phyloP scores from a whole-genome alignment of 306 rosid genomes.

The Neltuma alba region DNA sequence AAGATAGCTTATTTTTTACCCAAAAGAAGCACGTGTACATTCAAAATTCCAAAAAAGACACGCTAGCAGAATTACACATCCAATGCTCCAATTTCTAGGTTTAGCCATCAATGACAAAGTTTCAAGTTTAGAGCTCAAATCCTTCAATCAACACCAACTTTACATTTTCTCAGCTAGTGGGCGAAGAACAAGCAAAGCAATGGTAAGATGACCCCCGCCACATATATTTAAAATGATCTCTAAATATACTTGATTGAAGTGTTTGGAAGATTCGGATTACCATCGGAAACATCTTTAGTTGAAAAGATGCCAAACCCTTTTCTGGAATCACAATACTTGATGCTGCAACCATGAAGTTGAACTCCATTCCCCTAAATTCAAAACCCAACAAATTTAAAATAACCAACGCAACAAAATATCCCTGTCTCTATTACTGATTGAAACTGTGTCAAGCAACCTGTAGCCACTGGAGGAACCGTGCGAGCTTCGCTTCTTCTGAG shows the following conservation, averaged over 20 bases:
- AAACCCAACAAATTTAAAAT: conserved; percentile 36
- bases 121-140: conserved; percentile 21
- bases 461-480: conserved; percentile 74
- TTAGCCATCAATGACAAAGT: conserved; percentile 3
- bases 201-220: background rate
- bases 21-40: background rate
- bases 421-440: background rate
- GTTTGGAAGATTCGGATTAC: conserved; percentile 45
- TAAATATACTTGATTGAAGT: background rate
- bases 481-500: conserved; percentile 63
- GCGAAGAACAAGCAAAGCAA: background rate
- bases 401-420: background rate
- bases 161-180: background rate
- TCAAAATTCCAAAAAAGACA: conserved; percentile 21
- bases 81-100: background rate
- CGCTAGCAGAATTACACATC: conserved; percentile 4
- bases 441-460: conserved; percentile 50
- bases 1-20: conserved; percentile 4
- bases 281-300: conserved; percentile 65
- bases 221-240: background rate
- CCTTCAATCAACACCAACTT: background rate
- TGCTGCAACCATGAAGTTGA: conserved; percentile 72
- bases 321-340: conserved; percentile 73
- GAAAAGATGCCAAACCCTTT: conserved; percentile 86
- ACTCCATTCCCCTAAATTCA: conserved; percentile 73